Evolutionary conservation across 306 rosid species (phyloP).

Genomic region (Medicago truncatula): DNA sequence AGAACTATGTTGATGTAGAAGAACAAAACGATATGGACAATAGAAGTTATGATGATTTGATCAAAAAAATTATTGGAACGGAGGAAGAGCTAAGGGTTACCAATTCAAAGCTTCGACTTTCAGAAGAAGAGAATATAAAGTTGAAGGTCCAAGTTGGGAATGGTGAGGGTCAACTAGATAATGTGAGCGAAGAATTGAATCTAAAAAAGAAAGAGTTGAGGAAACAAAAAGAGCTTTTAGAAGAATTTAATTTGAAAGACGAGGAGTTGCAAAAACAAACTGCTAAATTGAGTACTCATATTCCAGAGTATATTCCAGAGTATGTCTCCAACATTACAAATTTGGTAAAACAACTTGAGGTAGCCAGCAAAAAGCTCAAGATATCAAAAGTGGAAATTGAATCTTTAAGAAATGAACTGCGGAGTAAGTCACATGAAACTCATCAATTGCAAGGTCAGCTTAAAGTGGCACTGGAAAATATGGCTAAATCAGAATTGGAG

Average conservation of each 20-base stretch:
- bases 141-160: conserved; percentile 49
- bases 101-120: conserved; percentile 49
- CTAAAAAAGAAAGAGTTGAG: conserved; percentile 6
- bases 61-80: conserved; percentile 36
- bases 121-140: conserved; percentile 49
- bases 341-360: conserved; percentile 55
- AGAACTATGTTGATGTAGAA: conserved; percentile 49
- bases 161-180: conserved; percentile 46
- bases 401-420: conserved; percentile 51
- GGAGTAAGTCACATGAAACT: conserved; percentile 28
- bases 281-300: conserved; percentile 50
- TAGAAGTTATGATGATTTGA: conserved; percentile 49
- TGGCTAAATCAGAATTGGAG: conserved; percentile 43
- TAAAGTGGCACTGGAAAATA: conserved; percentile 45
- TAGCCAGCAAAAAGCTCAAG: conserved; percentile 47
- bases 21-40: conserved; percentile 45
- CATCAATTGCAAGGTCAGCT: conserved; percentile 54
- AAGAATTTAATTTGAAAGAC: conserved; percentile 50
- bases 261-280: conserved; percentile 52
- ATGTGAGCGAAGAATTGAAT: conserved; percentile 40
- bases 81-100: conserved; percentile 57
- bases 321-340: conserved; percentile 47
- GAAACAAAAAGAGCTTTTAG: background rate
- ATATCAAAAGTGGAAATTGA: conserved; percentile 54
- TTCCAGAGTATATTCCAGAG: conserved; percentile 52